phyloP scores from a whole-genome alignment of 2,329 filamentous ascomycete genomes.

The Stagonosporopsis vannaccii region DNA sequence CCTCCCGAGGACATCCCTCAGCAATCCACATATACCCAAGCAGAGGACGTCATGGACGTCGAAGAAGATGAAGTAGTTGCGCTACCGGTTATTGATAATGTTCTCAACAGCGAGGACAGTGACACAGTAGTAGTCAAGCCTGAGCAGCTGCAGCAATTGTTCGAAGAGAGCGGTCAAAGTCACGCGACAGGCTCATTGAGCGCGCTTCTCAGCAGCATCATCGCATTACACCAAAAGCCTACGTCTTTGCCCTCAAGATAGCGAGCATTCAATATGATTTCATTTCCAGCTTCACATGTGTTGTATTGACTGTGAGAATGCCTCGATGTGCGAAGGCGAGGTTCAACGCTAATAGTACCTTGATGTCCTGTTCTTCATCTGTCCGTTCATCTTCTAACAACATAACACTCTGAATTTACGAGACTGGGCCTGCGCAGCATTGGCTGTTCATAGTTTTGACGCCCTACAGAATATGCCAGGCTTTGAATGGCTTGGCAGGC shows the following conservation, averaged over 20 bases:
- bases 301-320: not conserved
- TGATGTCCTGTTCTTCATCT: conserved; percentile 6
- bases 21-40: conserved; percentile 14
- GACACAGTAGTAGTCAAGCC: conserved; percentile 69
- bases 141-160: conserved; percentile 73
- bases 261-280: conserved; percentile 7
- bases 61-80: conserved; percentile 1
- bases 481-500: conserved; percentile 3
- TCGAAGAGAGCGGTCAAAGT: conserved; percentile 67
- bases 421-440: not conserved
- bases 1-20: conserved; percentile 47
- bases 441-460: not conserved
- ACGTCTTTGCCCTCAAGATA: conserved; percentile 11
- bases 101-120: conserved; percentile 50
- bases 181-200: conserved; percentile 75
- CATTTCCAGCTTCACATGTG: not conserved
- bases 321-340: not conserved
- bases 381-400: not conserved
- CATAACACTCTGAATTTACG: not conserved
- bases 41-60: conserved; percentile 16
- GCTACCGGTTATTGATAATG: conserved; percentile 18
- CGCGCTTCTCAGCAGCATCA: conserved; percentile 78
- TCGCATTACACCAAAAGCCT: conserved; percentile 61
- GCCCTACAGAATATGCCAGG: not conserved
- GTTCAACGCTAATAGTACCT: conserved; percentile 2